phyloP scores from a whole-genome alignment of 2,329 filamentous ascomycete species.

The Penicillium palitans region DNA sequence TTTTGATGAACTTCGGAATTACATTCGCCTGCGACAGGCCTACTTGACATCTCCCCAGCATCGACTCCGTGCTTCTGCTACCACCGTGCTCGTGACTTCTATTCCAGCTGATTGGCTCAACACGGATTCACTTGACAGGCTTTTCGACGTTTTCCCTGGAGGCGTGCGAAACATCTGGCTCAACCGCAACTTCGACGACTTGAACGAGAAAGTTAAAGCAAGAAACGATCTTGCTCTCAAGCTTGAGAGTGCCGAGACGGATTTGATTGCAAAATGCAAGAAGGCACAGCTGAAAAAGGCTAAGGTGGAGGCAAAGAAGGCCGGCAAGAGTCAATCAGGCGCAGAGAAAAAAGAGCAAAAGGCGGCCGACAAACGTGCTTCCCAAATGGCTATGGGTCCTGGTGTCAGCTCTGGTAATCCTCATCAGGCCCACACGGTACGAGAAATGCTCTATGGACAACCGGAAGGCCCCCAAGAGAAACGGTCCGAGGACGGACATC shows the following conservation, averaged over 20 bases:
- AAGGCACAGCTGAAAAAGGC: conserved; percentile 72
- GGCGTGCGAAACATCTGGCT: conserved; percentile 96
- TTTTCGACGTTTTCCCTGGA: conserved; percentile 95
- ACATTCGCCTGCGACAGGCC: conserved; percentile 89
- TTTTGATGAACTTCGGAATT: conserved; percentile 80
- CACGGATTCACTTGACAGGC: conserved; percentile 72
- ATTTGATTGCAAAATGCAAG: conserved; percentile 76
- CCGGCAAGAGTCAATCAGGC: conserved; percentile 48
- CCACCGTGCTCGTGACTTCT: conserved; percentile 87
- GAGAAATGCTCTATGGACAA: conserved; percentile 42
- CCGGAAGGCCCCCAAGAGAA: conserved; percentile 15
- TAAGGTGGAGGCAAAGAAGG: conserved; percentile 63
- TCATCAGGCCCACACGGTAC: conserved; percentile 56
- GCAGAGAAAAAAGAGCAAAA: conserved; percentile 50
- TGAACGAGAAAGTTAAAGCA: conserved; percentile 79
- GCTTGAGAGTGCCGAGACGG: conserved; percentile 80
- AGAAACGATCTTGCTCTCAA: conserved; percentile 69
- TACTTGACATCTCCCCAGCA: conserved; percentile 95
- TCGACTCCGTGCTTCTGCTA: conserved; percentile 87
- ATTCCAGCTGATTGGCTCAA: conserved; percentile 91
- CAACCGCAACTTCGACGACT: conserved; percentile 80
- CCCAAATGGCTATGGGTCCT: conserved; percentile 47
- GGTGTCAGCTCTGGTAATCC: conserved; percentile 59
- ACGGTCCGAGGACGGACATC: conserved; percentile 19
- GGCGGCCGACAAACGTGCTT: conserved; percentile 51